Conservation (phyloP, 176 grass and related monocot genomes). For the Bolboschoenus planiculmis region DNA sequence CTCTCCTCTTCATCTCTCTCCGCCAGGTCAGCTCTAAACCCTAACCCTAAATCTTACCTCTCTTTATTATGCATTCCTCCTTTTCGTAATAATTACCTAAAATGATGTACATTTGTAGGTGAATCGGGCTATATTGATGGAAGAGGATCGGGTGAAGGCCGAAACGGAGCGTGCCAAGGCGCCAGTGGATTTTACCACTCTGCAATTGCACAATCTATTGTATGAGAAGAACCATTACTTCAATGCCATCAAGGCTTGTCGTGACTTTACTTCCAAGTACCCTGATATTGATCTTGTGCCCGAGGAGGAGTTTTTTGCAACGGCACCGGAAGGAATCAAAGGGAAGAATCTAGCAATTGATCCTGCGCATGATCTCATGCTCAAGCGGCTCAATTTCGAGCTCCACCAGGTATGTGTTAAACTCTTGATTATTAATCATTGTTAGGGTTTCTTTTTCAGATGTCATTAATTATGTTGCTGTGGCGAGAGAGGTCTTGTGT, state of each 20-base stretch:
- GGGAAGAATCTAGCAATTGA: conserved; percentile 67
- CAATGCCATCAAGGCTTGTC: conserved; percentile 80
- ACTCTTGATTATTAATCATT: not conserved
- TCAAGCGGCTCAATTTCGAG: conserved; percentile 94
- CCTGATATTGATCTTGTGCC: conserved; percentile 86
- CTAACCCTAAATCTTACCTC: conserved; percentile 2
- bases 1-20: conserved; percentile 80
- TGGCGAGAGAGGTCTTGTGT: not conserved
- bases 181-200: conserved; percentile 87
- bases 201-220: conserved; percentile 81
- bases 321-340: conserved; percentile 50
- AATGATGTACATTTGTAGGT: conserved; percentile 29
- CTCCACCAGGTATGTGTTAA: conserved; percentile 54
- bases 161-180: conserved; percentile 83
- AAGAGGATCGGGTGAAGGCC: conserved; percentile 70
- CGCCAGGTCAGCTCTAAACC: conserved; percentile 38
- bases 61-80: conserved; percentile 3
- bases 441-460: not conserved
- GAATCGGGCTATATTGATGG: conserved; percentile 84
- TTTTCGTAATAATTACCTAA: not conserved
- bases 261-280: conserved; percentile 77
- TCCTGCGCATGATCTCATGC: conserved; percentile 70
- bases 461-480: not conserved
- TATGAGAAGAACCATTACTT: conserved; percentile 99
- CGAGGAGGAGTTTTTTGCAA: conserved; percentile 66